Evolutionary conservation across 192 early-diverging fungal species (phyloP).

Genomic region (Coemansia sp.): DNA sequence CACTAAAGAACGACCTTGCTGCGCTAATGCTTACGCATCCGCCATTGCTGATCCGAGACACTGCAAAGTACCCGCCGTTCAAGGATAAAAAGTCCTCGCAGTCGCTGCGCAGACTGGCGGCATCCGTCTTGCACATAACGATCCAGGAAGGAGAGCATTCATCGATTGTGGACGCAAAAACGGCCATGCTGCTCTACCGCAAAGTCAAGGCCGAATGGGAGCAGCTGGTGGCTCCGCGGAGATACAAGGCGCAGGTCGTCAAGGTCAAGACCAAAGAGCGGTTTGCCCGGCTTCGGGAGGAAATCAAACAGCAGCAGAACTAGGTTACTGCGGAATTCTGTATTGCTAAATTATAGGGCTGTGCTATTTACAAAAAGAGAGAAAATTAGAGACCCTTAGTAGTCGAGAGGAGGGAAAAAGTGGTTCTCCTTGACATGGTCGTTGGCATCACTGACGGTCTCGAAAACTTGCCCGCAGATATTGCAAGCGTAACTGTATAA

Average conservation of each 20-base stretch:
- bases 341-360: neutral
- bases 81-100: slow-evolving; percentile 30
- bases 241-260: slow-evolving; percentile 33
- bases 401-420: slow-evolving; percentile 49
- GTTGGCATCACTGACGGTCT: slow-evolving; percentile 22
- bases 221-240: slow-evolving; percentile 25
- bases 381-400: neutral
- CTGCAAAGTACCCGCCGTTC: slow-evolving; percentile 70
- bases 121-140: slow-evolving; percentile 67
- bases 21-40: slow-evolving; percentile 83
- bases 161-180: slow-evolving; percentile 85
- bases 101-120: slow-evolving; percentile 72
- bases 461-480: slow-evolving; percentile 41
- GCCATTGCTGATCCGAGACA: slow-evolving; percentile 74
- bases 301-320: slow-evolving; percentile 22
- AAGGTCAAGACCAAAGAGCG: slow-evolving; percentile 38
- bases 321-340: slow-evolving; percentile 7
- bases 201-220: slow-evolving; percentile 87
- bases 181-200: slow-evolving; percentile 86
- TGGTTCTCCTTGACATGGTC: slow-evolving; percentile 49
- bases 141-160: slow-evolving; percentile 90
- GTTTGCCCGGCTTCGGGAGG: slow-evolving; percentile 36
- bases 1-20: slow-evolving; percentile 82
- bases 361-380: neutral
- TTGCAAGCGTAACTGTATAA: slow-evolving; percentile 41